Evolutionary conservation across 2,329 filamentous ascomycete genomes (phyloP), one percentile per base, ranked within the genome.

Genomic region (Calonectria montana): DNA sequence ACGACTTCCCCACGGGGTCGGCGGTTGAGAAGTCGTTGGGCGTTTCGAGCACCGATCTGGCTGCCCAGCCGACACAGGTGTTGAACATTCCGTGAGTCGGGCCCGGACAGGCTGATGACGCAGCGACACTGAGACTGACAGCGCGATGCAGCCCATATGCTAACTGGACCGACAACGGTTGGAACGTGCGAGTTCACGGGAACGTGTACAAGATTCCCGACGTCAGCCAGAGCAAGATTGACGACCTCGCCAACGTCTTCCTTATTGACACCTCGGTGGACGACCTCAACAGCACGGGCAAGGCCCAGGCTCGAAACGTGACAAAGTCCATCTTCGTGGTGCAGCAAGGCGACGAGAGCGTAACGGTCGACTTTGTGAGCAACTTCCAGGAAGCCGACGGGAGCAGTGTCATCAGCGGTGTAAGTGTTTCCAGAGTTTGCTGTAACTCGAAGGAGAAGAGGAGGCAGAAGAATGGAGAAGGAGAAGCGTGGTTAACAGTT

Each of bases 181-280:
- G 94, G 94, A 94, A 92, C 73, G 87, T 95, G 4, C 88, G 93
- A 31, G 90, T 95, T 73, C 94, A 93, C 75, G 94, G 94, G 76
- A 95, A 95, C 78, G 91, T 95, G n/a, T 96, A 92, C 87, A 95
- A 95, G 82, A 89, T 93, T 73, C 94, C 94, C 1, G 89, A 94
- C 71, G 91, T 93, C 39, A 89, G 88, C 1, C 86, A 90, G 75
- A 84, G 86, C 39, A 93, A 90, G 76, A 84, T 96, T 55, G 88
- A 96, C 75, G 86, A 91, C 43, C 86, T 95, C 4, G 92, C 93
- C 69, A 91, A 95, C 75, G 82, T 90, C 37, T 94, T 95, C 82
- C 86, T 96, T 12, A 88, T 94, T 70, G 92, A 88, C 62, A 91
- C 89, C 7, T 87, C 88, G 67, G 88, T 95, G 41, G 81, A 89